Conservation (phyloP, 139 green algal species). For the Eudorina sp. region DNA sequence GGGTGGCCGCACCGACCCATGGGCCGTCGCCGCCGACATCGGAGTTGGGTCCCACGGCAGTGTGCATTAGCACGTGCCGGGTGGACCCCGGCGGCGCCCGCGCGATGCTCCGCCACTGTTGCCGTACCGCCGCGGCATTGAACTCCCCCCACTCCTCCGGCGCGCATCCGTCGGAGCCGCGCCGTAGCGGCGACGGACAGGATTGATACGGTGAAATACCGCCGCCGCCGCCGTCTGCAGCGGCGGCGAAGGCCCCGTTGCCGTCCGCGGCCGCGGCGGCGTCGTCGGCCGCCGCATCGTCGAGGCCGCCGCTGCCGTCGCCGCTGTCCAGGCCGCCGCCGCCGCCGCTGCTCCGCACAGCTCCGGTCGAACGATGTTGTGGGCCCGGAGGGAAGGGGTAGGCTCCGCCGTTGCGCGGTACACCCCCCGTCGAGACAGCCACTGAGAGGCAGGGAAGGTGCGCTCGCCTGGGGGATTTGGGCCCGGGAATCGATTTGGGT, state of each 20-base stretch:
- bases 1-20: background rate
- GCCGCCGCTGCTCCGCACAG: background rate
- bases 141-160: constrained; percentile 41
- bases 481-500: too few species aligned
- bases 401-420: background rate
- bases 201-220: background rate
- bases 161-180: background rate
- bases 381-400: too few species aligned
- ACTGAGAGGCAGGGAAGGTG: background rate
- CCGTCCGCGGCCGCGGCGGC: too few species aligned
- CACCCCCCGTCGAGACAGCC: background rate
- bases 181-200: background rate
- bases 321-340: background rate
- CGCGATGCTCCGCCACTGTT: constrained; percentile 6
- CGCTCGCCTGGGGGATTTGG: constrained; percentile 35
- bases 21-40: background rate
- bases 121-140: background rate
- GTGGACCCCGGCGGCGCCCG: background rate
- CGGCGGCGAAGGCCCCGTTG: too few species aligned
- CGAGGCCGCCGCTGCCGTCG: background rate
- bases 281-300: background rate
- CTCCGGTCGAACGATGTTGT: too few species aligned
- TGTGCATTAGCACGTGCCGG: background rate
- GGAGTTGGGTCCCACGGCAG: background rate
- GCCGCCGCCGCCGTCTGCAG: background rate